phyloP scores from a whole-genome alignment of 2,329 filamentous ascomycete genomes.

The Byssothecium circinans region DNA sequence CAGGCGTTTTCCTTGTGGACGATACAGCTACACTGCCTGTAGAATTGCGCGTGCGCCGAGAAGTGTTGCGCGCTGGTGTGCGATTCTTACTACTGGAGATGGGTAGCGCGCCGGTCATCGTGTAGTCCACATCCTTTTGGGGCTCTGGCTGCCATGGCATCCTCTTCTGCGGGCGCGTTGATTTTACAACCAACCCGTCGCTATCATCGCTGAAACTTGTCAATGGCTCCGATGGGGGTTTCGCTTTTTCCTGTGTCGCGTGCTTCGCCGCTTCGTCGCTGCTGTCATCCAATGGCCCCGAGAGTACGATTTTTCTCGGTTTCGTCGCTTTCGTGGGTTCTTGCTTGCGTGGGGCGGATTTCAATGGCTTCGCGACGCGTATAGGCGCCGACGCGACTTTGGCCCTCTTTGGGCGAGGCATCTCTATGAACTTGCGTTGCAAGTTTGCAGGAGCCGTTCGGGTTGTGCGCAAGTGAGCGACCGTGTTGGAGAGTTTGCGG shows the following conservation, averaged over 20 bases:
- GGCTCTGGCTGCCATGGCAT: slow-evolving; percentile 23
- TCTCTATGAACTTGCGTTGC: slow-evolving; percentile 12
- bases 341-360: slow-evolving; percentile 25
- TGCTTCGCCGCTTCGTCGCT: not conserved
- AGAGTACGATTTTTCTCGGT: not conserved
- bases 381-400: slow-evolving; percentile 36
- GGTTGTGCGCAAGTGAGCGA: not conserved
- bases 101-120: slow-evolving; percentile 43
- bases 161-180: slow-evolving; percentile 23
- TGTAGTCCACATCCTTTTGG: slow-evolving; percentile 27
- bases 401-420: slow-evolving; percentile 42
- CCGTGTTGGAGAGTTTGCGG: not conserved
- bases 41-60: slow-evolving; percentile 19
- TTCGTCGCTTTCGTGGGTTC: slow-evolving; percentile 19
- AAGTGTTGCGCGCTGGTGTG: slow-evolving; percentile 24
- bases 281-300: not conserved
- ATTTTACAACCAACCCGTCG: slow-evolving; percentile 39
- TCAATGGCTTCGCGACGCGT: slow-evolving; percentile 31
- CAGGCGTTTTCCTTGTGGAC: slow-evolving; percentile 15
- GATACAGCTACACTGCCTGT: slow-evolving; percentile 22
- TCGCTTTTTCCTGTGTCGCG: slow-evolving; percentile 5
- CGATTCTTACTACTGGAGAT: slow-evolving; percentile 14
- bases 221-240: slow-evolving; percentile 14
- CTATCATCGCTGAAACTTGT: slow-evolving; percentile 41
- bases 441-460: not conserved